Conservation (phyloP, 2,329 filamentous ascomycete species). For the Calonectria hawksworthii region DNA sequence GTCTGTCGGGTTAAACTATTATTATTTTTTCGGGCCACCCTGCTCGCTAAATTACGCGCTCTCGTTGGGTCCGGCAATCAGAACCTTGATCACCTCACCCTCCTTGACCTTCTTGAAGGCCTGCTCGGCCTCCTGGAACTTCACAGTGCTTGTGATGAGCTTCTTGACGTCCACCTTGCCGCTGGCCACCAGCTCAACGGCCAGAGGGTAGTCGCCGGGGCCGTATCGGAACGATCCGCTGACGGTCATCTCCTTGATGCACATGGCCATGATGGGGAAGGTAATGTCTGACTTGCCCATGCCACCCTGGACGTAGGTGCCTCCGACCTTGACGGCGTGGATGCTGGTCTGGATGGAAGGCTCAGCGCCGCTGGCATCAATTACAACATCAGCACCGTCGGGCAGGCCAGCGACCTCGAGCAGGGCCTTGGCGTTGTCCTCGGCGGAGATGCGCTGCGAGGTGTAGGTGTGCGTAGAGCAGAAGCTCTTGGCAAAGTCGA, state of each 20-base stretch:
- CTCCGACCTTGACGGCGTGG: constrained; percentile 78
- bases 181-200: constrained; percentile 80
- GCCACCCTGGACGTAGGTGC: constrained; percentile 86
- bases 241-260: constrained; percentile 88
- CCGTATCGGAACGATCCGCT: constrained; percentile 93
- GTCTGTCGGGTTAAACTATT: background rate
- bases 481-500: constrained; percentile 83
- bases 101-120: constrained; percentile 90
- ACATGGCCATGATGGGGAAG: constrained; percentile 93
- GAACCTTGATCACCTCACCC: constrained; percentile 81
- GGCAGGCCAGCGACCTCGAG: constrained; percentile 74
- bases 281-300: constrained; percentile 91
- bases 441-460: constrained; percentile 72
- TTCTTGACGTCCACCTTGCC: constrained; percentile 86
- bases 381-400: constrained; percentile 80
- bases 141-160: constrained; percentile 82
- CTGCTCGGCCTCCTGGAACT: constrained; percentile 85
- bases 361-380: constrained; percentile 86
- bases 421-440: constrained; percentile 81
- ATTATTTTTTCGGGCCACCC: background rate
- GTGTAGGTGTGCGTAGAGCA: constrained; percentile 80
- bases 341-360: constrained; percentile 82
- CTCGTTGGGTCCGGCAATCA: constrained; percentile 78
- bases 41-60: constrained; percentile 49
- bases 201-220: constrained; percentile 87